Evolutionary conservation across 139 green algal species (phyloP).

Genomic region (Pleodorina starrii): DNA sequence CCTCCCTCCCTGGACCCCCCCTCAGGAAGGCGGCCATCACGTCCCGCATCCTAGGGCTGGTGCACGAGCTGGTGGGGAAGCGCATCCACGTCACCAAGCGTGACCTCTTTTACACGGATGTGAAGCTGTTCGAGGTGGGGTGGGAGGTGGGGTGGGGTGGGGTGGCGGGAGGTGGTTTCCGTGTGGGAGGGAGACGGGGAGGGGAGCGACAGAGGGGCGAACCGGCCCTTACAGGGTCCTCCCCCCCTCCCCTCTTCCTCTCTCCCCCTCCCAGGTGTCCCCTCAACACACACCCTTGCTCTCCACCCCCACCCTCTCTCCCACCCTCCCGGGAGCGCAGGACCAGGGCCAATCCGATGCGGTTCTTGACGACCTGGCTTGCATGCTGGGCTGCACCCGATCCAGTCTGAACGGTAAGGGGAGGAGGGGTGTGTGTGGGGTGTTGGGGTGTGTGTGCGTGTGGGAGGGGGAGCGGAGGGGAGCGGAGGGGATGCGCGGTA

Average conservation of each 20-base stretch:
- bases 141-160: background rate
- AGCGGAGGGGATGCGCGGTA: no score
- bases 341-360: slow-evolving; percentile 89
- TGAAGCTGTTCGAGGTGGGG: slow-evolving; percentile 95
- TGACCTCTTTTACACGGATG: slow-evolving; percentile 98
- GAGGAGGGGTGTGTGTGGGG: no score
- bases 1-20: no score
- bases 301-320: background rate
- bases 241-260: background rate
- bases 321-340: slow-evolving; percentile 59
- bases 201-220: background rate
- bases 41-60: slow-evolving; percentile 91
- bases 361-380: slow-evolving; percentile 95
- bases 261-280: no score
- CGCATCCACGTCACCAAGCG: slow-evolving; percentile 93
- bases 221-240: background rate
- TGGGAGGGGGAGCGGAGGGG: no score
- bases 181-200: no score
- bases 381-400: slow-evolving; percentile 96
- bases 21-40: slow-evolving; percentile 85
- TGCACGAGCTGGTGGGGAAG: slow-evolving; percentile 87
- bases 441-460: background rate
- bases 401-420: slow-evolving; percentile 87
- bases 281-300: no score
- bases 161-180: background rate